These are phyloP conservation scores for Aspergillus biplanus DNA, from an alignment of 495 filamentous ascomycete genomes.

Conservation along the genomic window DNA sequence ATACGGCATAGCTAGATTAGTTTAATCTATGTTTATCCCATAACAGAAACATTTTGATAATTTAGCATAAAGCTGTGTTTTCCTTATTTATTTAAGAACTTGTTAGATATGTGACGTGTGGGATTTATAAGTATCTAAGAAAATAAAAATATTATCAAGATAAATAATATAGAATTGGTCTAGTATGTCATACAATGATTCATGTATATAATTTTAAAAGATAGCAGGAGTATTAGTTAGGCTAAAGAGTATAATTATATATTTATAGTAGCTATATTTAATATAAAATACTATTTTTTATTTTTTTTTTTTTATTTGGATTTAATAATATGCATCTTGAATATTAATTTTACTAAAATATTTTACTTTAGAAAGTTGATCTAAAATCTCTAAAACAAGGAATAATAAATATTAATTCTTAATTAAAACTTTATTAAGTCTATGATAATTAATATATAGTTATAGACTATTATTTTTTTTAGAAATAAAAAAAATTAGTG, in stretches of 20 bases:
- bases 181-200: background rate
- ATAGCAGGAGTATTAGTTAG: slow-evolving; percentile 2
- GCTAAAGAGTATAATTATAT: slow-evolving; percentile 6
- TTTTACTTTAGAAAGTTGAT: slow-evolving; percentile 3
- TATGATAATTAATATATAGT: background rate
- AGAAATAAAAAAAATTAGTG: background rate
- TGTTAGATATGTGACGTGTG: background rate
- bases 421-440: background rate
- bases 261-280: slow-evolving; percentile 1
- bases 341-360: slow-evolving; percentile 5
- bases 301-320: background rate
- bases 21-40: background rate
- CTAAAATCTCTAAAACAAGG: slow-evolving; percentile 1
- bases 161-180: slow-evolving; percentile 6
- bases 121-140: no score
- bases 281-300: background rate
- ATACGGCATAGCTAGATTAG: no score
- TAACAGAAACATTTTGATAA: background rate
- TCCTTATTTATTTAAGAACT: background rate
- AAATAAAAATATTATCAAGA: background rate
- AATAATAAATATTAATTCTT: slow-evolving; percentile 4
- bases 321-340: slow-evolving; percentile 1
- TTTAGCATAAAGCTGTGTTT: background rate
- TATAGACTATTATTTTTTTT: slow-evolving; percentile 3
- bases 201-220: slow-evolving; percentile 4